A percentile compares a stretch with the other conserved stretches of the same genome.
Conservation (phyloP, 441 rosid genomes). For the Adansonia gregorii region DNA sequence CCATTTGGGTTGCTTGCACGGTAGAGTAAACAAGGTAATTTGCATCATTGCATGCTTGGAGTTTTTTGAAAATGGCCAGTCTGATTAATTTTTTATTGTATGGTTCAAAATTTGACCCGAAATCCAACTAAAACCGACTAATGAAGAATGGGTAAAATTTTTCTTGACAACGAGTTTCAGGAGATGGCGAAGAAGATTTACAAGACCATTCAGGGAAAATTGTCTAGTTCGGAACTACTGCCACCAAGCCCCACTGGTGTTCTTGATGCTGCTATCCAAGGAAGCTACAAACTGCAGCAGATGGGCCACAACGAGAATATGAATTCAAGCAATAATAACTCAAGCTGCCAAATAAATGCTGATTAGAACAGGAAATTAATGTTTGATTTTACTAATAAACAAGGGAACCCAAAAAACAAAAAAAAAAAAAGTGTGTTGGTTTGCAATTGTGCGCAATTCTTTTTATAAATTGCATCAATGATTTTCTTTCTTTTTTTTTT, state of each 20-base stretch:
- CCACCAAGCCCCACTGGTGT: conserved; percentile 17
- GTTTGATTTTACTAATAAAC: background rate
- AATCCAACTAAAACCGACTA: background rate
- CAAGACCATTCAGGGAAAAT: conserved; percentile 31
- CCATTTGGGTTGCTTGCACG: conserved; percentile 33
- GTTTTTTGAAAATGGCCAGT: background rate
- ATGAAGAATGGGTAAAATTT: background rate
- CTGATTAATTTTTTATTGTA: too few relatives aligned
- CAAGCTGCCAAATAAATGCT: background rate
- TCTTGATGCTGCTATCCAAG: conserved; percentile 10
- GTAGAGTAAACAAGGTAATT: conserved; percentile 37
- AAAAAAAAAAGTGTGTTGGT: background rate
- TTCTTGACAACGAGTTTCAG: conserved; percentile 28
- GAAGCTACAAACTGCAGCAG: conserved; percentile 12
- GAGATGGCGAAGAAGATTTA: conserved; percentile 41
- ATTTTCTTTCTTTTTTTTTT: background rate
- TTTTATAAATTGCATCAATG: background rate
- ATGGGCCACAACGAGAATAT: background rate
- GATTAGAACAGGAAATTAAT: background rate
- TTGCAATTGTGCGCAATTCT: background rate
- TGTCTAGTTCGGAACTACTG: conserved; percentile 3
- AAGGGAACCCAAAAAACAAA: background rate
- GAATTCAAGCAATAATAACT: background rate
- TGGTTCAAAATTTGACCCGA: background rate
- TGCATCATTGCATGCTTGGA: background rate